Evolutionary conservation across 306 rosid genomes (phyloP).

Genomic region (apple (Malus domestica)): ASM211411v1 NC_041801.1:5760001-5760500

Average conservation of each 20-base stretch:
- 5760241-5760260: too few relatives aligned
- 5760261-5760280: too few relatives aligned
- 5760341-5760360: slow-evolving; percentile 35
- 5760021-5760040: slow-evolving; percentile 47
- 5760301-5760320: not conserved
- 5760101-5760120: slow-evolving; percentile 39
- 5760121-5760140: slow-evolving; percentile 13
- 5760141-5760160: slow-evolving; percentile 48
- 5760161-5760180: not conserved
- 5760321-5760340: not conserved
- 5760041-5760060: slow-evolving; percentile 31
- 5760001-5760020: slow-evolving; percentile 45
- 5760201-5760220: too few relatives aligned
- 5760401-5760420: slow-evolving; percentile 51
- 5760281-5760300: too few relatives aligned
- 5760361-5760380: slow-evolving; percentile 47
- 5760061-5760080: slow-evolving; percentile 32
- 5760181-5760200: not conserved
- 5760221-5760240: too few relatives aligned
- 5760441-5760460: slow-evolving; percentile 55
- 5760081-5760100: slow-evolving; percentile 13
- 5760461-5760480: slow-evolving; percentile 46
- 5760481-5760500: slow-evolving; percentile 39
- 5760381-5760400: slow-evolving; percentile 40
- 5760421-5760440: slow-evolving; percentile 30